These are phyloP conservation scores for Pseudopediastrum boryanum DNA, from an alignment of 139 green algal species.

Conservation along the genomic window DNA sequence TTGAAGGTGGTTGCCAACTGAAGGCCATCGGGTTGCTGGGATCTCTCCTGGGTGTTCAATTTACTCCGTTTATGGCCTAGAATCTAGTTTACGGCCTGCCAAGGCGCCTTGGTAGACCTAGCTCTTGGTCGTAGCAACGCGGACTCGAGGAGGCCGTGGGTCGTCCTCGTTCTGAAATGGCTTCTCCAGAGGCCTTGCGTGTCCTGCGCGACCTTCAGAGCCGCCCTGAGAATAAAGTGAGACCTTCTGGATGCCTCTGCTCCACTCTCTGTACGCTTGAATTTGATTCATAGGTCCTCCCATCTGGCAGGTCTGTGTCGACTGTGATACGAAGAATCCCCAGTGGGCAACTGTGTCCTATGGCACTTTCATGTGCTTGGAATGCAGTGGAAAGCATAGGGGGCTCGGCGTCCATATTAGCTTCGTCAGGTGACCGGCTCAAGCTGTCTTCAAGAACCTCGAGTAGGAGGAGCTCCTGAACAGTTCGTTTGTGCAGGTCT, in stretches of 20 bases:
- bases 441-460: not conserved
- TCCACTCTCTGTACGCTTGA: not conserved
- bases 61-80: too few relatives aligned
- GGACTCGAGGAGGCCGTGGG: too few relatives aligned
- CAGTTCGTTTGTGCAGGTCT: slow-evolving; percentile 61
- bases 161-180: slow-evolving; percentile 81
- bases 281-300: not conserved
- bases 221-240: slow-evolving; percentile 86
- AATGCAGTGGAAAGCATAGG: slow-evolving; percentile 95
- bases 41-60: too few relatives aligned
- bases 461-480: not conserved
- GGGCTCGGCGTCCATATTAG: slow-evolving; percentile 97
- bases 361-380: slow-evolving; percentile 98
- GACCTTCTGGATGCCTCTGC: not conserved
- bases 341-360: slow-evolving; percentile 96
- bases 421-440: slow-evolving; percentile 87
- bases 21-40: too few relatives aligned
- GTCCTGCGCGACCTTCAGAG: slow-evolving; percentile 86
- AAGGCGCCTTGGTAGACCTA: too few relatives aligned
- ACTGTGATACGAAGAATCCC: slow-evolving; percentile 94
- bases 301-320: slow-evolving; percentile 81
- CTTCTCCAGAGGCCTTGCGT: slow-evolving; percentile 73
- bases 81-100: too few relatives aligned
- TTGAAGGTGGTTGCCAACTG: too few relatives aligned
- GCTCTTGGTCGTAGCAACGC: too few relatives aligned